Conservation (phyloP, 352 stramenopile species). For the Globisporangium iwayamae region DNA sequence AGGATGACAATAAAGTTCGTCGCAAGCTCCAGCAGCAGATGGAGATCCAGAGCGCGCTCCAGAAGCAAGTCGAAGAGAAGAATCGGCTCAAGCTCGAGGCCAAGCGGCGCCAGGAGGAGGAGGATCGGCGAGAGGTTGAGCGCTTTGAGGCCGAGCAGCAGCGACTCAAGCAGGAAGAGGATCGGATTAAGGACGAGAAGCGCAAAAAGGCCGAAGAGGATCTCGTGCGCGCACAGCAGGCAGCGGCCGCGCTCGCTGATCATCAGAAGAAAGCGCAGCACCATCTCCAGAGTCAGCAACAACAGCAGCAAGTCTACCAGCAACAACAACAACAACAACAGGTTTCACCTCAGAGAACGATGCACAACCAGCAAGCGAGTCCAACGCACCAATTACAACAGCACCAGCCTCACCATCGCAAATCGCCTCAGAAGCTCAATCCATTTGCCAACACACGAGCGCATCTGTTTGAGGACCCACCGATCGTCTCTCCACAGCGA, state of each 20-base stretch:
- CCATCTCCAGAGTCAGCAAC: conserved; percentile 13
- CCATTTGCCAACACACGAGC: conserved; percentile 51
- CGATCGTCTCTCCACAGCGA: neutral
- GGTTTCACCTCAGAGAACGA: conserved; percentile 10
- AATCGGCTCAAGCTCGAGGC: conserved; percentile 53
- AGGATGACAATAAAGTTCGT: conserved; percentile 6
- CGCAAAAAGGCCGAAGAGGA: conserved; percentile 44
- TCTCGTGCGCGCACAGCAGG: conserved; percentile 34
- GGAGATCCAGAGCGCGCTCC: conserved; percentile 48
- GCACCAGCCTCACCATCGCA: neutral
- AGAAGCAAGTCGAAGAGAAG: conserved; percentile 65
- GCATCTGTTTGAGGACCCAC: conserved; percentile 47
- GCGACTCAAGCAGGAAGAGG: conserved; percentile 37
- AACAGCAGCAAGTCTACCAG: conserved; percentile 10
- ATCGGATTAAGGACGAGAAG: conserved; percentile 44
- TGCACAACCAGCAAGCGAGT: neutral
- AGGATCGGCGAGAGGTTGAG: conserved; percentile 50
- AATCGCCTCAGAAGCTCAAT: conserved; percentile 22
- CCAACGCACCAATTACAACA: conserved; percentile 10
- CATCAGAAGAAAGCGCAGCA: conserved; percentile 30
- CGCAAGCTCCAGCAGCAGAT: conserved; percentile 29
- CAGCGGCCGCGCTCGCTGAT: conserved; percentile 24
- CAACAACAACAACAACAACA: conserved; percentile 40
- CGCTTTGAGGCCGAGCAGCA: conserved; percentile 48
- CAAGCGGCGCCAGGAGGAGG: conserved; percentile 49